phyloP scores from a whole-genome alignment of 169 alveolate genomes.

The Eimeria brunetti region DNA sequence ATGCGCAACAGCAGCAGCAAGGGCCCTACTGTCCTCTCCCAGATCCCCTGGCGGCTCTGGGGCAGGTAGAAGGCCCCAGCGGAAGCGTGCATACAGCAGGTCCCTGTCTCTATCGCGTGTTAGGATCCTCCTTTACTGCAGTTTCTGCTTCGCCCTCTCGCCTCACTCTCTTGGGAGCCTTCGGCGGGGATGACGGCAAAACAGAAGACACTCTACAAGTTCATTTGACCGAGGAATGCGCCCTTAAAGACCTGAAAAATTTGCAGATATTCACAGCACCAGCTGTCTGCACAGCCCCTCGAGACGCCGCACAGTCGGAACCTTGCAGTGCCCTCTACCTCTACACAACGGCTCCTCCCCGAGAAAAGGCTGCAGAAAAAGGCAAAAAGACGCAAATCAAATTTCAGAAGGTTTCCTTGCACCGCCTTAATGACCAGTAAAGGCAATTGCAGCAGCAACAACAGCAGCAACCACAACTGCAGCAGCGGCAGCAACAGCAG shows the following conservation, averaged over 20 bases:
- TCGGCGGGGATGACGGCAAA: not conserved
- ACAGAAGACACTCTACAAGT: not conserved
- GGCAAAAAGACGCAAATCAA: not conserved
- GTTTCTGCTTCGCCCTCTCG: not conserved
- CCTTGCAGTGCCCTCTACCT: not conserved
- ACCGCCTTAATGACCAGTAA: not conserved
- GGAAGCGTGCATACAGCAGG: not conserved
- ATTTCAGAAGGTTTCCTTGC: not conserved
- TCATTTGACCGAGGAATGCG: not conserved
- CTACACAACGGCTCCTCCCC: not conserved
- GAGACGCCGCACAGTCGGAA: not conserved
- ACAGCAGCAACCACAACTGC: too few species aligned
- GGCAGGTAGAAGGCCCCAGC: not conserved
- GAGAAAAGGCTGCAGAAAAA: not conserved
- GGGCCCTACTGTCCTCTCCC: slow-evolving; percentile 1
- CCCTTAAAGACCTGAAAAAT: not conserved
- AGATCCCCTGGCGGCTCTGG: not conserved
- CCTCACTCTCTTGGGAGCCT: not conserved
- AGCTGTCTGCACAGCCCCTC: not conserved
- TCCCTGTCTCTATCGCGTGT: not conserved
- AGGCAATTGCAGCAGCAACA: too few species aligned
- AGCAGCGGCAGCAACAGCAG: not conserved
- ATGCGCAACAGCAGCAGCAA: not conserved
- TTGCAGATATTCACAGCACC: not conserved
- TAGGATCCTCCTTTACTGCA: not conserved